These are phyloP conservation scores for Mortierella sp. DNA, from an alignment of 371 early-diverging fungal species.

Conservation along the genomic window DNA sequence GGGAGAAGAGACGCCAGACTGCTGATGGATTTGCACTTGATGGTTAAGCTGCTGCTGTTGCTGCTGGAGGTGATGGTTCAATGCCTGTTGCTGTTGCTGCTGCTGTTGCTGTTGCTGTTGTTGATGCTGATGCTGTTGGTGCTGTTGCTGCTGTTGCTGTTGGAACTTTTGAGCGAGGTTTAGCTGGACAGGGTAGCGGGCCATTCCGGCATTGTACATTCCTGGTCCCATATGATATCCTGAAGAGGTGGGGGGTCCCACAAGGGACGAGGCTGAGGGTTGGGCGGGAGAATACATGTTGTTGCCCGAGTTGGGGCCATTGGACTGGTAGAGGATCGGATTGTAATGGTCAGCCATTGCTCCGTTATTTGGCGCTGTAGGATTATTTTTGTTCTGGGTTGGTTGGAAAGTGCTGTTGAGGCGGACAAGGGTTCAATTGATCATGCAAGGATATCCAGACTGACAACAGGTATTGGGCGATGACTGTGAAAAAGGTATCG, in stretches of 20 bases:
- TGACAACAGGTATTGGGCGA: neutral
- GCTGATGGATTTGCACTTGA: conserved; percentile 53
- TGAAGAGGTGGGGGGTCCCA: conserved; percentile 60
- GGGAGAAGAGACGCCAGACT: conserved; percentile 52
- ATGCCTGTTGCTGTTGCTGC: conserved; percentile 48
- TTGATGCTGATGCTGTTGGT: conserved; percentile 51
- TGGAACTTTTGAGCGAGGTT: conserved; percentile 61
- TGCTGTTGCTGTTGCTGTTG: conserved; percentile 50
- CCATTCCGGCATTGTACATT: conserved; percentile 61
- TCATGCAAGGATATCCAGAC: conserved; percentile 8
- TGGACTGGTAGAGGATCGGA: conserved; percentile 51
- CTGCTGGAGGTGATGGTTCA: conserved; percentile 37
- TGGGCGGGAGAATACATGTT: conserved; percentile 60
- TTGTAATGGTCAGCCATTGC: conserved; percentile 56
- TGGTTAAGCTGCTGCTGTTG: conserved; percentile 49
- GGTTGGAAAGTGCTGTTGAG: neutral
- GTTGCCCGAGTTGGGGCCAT: conserved; percentile 47
- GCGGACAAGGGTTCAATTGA: neutral
- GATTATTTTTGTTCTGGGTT: neutral
- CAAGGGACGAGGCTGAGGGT: conserved; percentile 57
- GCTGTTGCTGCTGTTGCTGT: conserved; percentile 20
- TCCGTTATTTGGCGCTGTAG: conserved; percentile 8
- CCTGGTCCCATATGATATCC: conserved; percentile 57
- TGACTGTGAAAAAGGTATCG: conserved; percentile 1
- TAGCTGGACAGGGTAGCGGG: conserved; percentile 65